Evolutionary conservation across 495 filamentous ascomycete species (phyloP).

Genomic region (Talaromyces thailandensis): DNA sequence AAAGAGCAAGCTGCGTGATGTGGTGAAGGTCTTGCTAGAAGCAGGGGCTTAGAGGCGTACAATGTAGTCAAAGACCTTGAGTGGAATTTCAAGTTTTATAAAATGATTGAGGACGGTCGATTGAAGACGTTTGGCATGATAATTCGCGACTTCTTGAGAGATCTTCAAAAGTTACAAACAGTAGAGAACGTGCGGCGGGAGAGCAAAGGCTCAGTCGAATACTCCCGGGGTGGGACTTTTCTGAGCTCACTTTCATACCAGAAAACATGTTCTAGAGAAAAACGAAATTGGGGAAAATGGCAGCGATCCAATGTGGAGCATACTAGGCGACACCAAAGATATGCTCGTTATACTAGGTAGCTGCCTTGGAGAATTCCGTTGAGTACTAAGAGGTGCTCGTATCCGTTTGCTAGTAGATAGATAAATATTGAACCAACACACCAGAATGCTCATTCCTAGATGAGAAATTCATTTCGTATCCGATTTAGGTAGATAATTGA

Average conservation of each 20-base stretch:
- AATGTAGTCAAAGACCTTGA: neutral
- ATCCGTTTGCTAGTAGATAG: too few relatives aligned
- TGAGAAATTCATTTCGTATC: too few relatives aligned
- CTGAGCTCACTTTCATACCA: neutral
- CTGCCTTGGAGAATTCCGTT: too few relatives aligned
- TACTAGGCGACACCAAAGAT: neutral
- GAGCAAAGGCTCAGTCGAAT: neutral
- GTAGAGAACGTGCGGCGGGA: neutral
- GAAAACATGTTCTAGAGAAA: neutral
- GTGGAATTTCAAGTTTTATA: neutral
- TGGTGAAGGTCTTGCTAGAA: neutral
- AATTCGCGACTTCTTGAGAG: neutral
- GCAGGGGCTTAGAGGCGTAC: neutral
- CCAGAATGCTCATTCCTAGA: too few relatives aligned
- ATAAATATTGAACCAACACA: too few relatives aligned
- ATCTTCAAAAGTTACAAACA: neutral
- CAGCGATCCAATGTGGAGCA: neutral
- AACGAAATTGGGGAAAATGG: neutral
- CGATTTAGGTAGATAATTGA: too few relatives aligned
- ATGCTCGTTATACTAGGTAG: constrained; percentile 1
- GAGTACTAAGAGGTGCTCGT: too few relatives aligned
- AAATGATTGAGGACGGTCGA: neutral
- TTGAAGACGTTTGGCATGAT: neutral
- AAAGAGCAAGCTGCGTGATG: neutral
- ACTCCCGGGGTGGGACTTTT: neutral